Percentiles rank a stretch among this genome's conserved stretches.
Conservation (phyloP, 2,329 filamentous ascomycete species). For the Hypocrella siamensis region DNA sequence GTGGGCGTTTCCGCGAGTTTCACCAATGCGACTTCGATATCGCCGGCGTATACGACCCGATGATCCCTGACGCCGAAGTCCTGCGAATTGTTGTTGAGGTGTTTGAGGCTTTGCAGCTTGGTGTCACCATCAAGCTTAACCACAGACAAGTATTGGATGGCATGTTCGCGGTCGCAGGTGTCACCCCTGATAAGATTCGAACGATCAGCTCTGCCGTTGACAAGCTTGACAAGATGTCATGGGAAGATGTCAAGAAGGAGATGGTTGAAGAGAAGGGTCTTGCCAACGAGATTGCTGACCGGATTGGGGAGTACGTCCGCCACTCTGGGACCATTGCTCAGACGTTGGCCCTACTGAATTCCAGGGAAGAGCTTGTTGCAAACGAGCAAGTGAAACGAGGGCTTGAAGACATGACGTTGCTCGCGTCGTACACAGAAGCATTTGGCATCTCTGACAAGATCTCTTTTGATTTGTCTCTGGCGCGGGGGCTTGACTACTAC, state of each 20-base stretch:
- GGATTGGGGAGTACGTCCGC: slow-evolving; percentile 73
- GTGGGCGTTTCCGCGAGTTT: slow-evolving; percentile 89
- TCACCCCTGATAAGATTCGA: slow-evolving; percentile 73
- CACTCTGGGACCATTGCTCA: slow-evolving; percentile 55
- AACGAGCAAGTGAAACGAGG: slow-evolving; percentile 68
- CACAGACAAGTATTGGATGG: slow-evolving; percentile 90
- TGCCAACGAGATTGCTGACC: slow-evolving; percentile 60
- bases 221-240: slow-evolving; percentile 87
- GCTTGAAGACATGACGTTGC: slow-evolving; percentile 61
- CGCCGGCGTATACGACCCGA: slow-evolving; percentile 72
- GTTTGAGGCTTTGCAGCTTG: slow-evolving; percentile 60
- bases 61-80: slow-evolving; percentile 87
- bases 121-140: slow-evolving; percentile 83
- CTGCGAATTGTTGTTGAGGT: slow-evolving; percentile 73
- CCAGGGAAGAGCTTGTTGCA: slow-evolving; percentile 49
- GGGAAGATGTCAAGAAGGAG: slow-evolving; percentile 78
- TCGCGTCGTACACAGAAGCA: slow-evolving; percentile 70
- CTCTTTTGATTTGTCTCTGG: slow-evolving; percentile 80
- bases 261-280: slow-evolving; percentile 91
- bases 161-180: slow-evolving; percentile 80
- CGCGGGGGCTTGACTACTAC: slow-evolving; percentile 84
- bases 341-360: slow-evolving; percentile 53
- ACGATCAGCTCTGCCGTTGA: slow-evolving; percentile 87
- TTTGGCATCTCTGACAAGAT: slow-evolving; percentile 59
- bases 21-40: slow-evolving; percentile 98